Base-by-base conservation (phyloP, 2,329 filamentous ascomycete species). In the Ascochyta pisi region DNA sequence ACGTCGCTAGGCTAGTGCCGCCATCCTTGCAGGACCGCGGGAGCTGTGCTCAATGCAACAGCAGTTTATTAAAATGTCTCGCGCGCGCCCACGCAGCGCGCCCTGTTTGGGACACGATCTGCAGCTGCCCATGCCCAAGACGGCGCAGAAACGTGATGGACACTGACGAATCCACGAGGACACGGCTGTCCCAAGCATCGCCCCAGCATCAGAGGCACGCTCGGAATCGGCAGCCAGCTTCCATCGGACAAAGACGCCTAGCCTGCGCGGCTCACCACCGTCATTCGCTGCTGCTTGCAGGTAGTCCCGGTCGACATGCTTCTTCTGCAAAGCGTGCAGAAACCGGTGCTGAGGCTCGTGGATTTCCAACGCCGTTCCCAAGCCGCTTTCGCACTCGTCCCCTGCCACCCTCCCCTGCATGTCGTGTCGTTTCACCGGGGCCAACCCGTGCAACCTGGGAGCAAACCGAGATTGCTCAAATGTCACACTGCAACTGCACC, bases 31-130 rank as follows among this genome's bases (percentile, higher is more conserved):
- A 48, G 48, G 31, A 19, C n/a, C 12, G 23, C n/a, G 23, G 37
- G 22, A 38, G 31, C 34, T 31, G 44, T 52, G 49, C 48, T 48
- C 27, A 31, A 45, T 43, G 47, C 44, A 37, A 52, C 54, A 33
- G 49, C 49, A 48, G 16, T 29, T 45, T 35, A 52, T 45, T 51
- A 34, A 57, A 48, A 45, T 52, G 54, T 57, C 54, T 57, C 39
- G 48, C 12, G 26, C 39, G 31, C 47, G 19, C 42, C 46, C 33
- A 57, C 48, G 40, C 54, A 57, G 44, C 48, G 15, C 16, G 48
- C 54, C 29, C 48, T 9, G 27, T 45, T 52, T 39, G 48, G 54
- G 48, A 40, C 54, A 53, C 49, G 54, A 57, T 57, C 54, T 45
- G 54, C 54, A 34, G 29, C 47, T 39, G 47, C 42, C 42, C 42